Evolutionary conservation across 495 filamentous ascomycete species (phyloP).

Genomic region (Talaromyces adpressus): DNA sequence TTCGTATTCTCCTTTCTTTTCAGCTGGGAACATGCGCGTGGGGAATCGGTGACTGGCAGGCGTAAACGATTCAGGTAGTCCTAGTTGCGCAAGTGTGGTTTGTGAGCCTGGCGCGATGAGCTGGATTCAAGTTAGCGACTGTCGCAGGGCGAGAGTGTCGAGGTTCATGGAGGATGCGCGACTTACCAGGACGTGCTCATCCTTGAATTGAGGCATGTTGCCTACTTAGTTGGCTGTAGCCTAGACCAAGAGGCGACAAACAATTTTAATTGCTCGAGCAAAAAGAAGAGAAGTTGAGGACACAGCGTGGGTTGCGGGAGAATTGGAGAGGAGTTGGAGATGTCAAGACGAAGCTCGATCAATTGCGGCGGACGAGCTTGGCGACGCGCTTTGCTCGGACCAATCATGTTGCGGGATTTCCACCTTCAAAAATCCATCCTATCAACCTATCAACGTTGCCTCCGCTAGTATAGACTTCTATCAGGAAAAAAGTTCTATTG

Average conservation of each 20-base stretch:
- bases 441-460: background rate
- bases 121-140: constrained; percentile 25
- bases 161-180: constrained; percentile 5
- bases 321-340: constrained; percentile 1
- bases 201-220: constrained; percentile 65
- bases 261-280: background rate
- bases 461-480: too few species aligned
- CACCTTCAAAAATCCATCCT: background rate
- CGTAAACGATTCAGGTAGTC: constrained; percentile 84
- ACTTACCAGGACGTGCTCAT: constrained; percentile 67
- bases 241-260: constrained; percentile 9
- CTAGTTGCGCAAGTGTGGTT: constrained; percentile 88
- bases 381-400: background rate
- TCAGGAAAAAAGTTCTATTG: too few species aligned
- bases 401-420: background rate
- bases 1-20: constrained; percentile 72
- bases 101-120: constrained; percentile 93
- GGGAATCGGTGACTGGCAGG: constrained; percentile 73
- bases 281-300: background rate
- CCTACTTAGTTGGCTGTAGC: constrained; percentile 1
- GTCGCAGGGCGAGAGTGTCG: background rate
- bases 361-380: constrained; percentile 1
- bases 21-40: constrained; percentile 88
- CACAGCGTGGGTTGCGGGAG: background rate
- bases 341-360: background rate